Conservation (phyloP, 169 alveolate genomes). For the Eimeria necatrix region DNA sequence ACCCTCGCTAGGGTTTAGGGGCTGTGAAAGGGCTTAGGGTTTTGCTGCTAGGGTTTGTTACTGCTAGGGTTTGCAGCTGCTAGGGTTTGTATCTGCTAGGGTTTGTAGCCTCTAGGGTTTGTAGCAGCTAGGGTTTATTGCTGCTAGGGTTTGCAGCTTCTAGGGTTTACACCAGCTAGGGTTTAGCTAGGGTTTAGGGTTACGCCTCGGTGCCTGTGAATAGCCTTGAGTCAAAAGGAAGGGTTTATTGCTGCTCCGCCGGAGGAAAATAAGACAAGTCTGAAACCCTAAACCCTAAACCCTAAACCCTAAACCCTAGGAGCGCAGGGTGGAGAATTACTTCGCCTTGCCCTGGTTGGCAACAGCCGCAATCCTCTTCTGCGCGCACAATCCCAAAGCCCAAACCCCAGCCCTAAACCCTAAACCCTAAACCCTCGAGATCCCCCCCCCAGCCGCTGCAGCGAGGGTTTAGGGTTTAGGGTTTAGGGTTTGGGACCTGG, state of each 20-base stretch:
- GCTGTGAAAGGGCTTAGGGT: too few species aligned
- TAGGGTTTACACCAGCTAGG: too few species aligned
- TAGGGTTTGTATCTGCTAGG: too few species aligned
- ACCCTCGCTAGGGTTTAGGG: too few species aligned
- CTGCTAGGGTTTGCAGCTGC: too few species aligned
- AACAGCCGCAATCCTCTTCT: conserved; percentile 95
- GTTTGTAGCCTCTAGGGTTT: too few species aligned
- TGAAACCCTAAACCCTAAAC: neutral
- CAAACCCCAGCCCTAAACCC: conserved; percentile 1
- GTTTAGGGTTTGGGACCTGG: conserved; percentile 79
- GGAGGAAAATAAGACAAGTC: too few species aligned
- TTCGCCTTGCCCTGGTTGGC: conserved; percentile 97
- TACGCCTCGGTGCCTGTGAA: too few species aligned
- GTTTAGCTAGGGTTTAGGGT: too few species aligned
- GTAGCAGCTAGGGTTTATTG: neutral
- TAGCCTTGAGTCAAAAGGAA: too few species aligned
- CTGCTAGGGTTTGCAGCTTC: neutral
- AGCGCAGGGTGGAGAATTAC: conserved; percentile 79
- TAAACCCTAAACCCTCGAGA: neutral
- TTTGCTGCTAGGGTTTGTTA: too few species aligned
- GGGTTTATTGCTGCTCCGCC: too few species aligned
- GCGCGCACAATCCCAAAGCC: conserved; percentile 23
- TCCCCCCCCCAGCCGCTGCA: neutral
- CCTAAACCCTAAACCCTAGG: neutral
- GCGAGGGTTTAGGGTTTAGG: neutral